Evolutionary conservation across 73 alveolate species (phyloP).

Genomic region (Paramecium octaurelia): DNA sequence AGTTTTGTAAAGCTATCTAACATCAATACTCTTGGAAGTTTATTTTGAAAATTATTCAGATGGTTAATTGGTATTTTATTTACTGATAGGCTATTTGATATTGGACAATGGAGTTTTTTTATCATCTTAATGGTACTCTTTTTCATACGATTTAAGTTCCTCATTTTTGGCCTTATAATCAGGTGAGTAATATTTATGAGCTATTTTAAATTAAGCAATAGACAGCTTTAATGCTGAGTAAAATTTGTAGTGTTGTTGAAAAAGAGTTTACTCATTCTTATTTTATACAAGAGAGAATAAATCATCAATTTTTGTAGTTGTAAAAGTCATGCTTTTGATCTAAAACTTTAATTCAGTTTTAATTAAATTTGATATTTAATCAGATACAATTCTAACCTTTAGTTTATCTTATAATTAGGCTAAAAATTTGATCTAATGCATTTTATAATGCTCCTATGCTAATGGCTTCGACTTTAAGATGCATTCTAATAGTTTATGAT

Average conservation of each 20-base stretch:
- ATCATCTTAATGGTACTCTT: background rate
- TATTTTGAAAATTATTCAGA: background rate
- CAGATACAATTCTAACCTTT: conserved; percentile 1
- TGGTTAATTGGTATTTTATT: background rate
- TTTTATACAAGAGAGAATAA: background rate
- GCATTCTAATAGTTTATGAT: conserved; percentile 40
- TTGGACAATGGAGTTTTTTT: background rate
- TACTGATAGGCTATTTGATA: background rate
- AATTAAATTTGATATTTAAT: background rate
- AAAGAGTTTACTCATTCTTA: background rate
- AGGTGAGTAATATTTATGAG: background rate
- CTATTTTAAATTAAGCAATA: background rate
- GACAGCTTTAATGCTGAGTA: background rate
- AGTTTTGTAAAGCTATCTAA: background rate
- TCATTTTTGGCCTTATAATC: background rate
- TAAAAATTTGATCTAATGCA: background rate
- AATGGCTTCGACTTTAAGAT: conserved; percentile 10
- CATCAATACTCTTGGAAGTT: background rate
- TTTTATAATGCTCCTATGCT: background rate
- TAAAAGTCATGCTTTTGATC: background rate
- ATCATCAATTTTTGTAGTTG: background rate
- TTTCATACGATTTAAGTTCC: background rate
- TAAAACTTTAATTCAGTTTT: conserved; percentile 29
- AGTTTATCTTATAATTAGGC: background rate
- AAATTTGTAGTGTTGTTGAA: background rate